Evolutionary conservation across 768 basidiomycete genomes (phyloP), one percentile per base, ranked within the genome.

Genomic region (Erythrobasidium yunnanense): DNA sequence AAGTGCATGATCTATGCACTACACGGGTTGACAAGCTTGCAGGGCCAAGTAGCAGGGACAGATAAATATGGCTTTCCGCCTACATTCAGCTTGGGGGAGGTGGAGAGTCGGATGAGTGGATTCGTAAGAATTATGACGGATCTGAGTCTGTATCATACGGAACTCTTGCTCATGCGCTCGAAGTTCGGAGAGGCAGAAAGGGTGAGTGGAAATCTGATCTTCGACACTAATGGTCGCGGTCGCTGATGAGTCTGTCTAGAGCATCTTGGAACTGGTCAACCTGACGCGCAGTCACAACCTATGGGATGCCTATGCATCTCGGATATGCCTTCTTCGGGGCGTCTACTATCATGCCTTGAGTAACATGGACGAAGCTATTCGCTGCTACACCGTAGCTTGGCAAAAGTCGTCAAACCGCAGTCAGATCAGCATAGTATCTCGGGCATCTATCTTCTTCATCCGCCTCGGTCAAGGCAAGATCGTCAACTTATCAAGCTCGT

Each of bases 151-250:
- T 15, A 34, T 2, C 60, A 63, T 15, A 38, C 42, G 1, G 46
- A 63, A 17, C 20, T 63, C 8, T 18, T 63, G 7, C 60, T 63
- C 23, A 63, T 63, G 60, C 8, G 60, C 11, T 63, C 60, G 3
- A n/a, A 8, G 20, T 29, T 63, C 5, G 38, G 33, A 8, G 25
- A 63, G 23, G 60, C 49, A 29, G 45, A 51, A 17, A 33, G 17
- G 8, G 60, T 63, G 23, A 63, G 60, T 63, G 4, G 5, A 27
- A 18, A 13, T 15, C 11, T 2, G 29, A 45, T 49, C 42, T 22
- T 15, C 20, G 25, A n/a, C 20, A 38, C 3, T 20, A n/a, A 25
- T 23, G 8, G 25, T 51, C 49, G 17, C 23, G 8, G 13, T 8
- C 13, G 23, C 49, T 13, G 7, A 25, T 25, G 23, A 11, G 17